Evolutionary conservation across 2,329 filamentous ascomycete genomes (phyloP).

Genomic region (Penicillium polonicum): DNA sequence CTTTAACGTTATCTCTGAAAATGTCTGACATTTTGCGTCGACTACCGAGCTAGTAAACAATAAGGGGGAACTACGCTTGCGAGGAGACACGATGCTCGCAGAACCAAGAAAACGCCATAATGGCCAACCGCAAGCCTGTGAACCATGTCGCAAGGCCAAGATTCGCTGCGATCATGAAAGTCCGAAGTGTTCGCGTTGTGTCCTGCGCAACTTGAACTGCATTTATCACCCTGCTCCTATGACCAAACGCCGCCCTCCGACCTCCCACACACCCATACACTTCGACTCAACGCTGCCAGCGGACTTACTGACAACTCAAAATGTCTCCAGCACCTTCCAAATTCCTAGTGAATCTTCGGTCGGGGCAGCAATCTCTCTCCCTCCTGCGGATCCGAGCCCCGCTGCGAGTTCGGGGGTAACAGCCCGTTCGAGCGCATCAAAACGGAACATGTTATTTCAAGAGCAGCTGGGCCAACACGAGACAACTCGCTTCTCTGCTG

Average conservation of each 20-base stretch:
- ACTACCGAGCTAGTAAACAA: background rate
- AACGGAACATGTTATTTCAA: background rate
- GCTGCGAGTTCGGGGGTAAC: background rate
- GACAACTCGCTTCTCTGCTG: background rate
- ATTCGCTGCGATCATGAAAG: background rate
- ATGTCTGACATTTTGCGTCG: background rate
- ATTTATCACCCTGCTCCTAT: background rate
- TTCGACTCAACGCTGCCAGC: background rate
- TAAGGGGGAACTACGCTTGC: background rate
- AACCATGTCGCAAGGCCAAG: conserved; percentile 1
- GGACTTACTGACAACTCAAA: background rate
- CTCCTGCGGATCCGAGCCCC: background rate
- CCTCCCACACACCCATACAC: background rate
- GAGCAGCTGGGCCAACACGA: background rate
- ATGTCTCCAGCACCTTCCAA: background rate
- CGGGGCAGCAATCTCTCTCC: background rate
- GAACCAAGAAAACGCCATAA: conserved; percentile 2
- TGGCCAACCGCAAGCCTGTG: background rate
- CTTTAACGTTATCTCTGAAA: background rate
- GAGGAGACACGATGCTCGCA: background rate
- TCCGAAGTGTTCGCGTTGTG: background rate
- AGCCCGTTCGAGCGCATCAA: background rate
- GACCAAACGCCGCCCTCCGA: background rate
- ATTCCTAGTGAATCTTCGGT: background rate
- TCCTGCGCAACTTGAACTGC: background rate